Conservation (phyloP, 805 yeast species). For the Zygosaccharomyces pseudorouxii region DNA sequence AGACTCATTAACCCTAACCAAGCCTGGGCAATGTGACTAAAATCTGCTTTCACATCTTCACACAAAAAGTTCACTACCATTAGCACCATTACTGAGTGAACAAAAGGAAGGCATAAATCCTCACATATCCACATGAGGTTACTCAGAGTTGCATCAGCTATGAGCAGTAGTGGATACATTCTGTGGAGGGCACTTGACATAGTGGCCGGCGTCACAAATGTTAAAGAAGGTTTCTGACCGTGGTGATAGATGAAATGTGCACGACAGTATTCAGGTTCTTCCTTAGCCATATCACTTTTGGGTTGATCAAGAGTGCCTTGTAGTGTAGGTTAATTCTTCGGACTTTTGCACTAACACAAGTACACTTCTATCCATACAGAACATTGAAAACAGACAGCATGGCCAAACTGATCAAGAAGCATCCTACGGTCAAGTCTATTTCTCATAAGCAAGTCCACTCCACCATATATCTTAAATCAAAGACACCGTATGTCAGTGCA, state of each 20-base stretch:
- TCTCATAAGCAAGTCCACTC: constrained; percentile 44
- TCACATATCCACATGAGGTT: constrained; percentile 30
- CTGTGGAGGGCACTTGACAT: constrained; percentile 22
- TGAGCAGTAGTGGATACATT: constrained; percentile 28
- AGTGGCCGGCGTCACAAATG: constrained; percentile 20
- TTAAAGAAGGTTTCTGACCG: constrained; percentile 23
- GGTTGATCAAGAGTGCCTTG: neutral
- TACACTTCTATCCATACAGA: neutral
- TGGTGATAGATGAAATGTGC: constrained; percentile 21
- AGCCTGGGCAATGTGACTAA: constrained; percentile 4
- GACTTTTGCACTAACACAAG: neutral
- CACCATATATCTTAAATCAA: constrained; percentile 53
- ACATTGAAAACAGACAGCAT: neutral
- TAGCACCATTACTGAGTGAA: constrained; percentile 20
- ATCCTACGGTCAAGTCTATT: constrained; percentile 29
- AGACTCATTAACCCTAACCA: constrained; percentile 26
- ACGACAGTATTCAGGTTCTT: constrained; percentile 6
- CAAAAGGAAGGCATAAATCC: constrained; percentile 27
- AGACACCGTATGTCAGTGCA: constrained; percentile 70
- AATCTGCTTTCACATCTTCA: neutral
- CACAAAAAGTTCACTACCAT: constrained; percentile 16
- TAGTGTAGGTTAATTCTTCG: neutral
- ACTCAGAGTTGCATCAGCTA: constrained; percentile 25
- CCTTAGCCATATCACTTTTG: neutral
- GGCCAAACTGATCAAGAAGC: constrained; percentile 15